Evolutionary conservation across 176 grass and related monocot genomes (phyloP).

Genomic region (Oryza meridionalis): DNA sequence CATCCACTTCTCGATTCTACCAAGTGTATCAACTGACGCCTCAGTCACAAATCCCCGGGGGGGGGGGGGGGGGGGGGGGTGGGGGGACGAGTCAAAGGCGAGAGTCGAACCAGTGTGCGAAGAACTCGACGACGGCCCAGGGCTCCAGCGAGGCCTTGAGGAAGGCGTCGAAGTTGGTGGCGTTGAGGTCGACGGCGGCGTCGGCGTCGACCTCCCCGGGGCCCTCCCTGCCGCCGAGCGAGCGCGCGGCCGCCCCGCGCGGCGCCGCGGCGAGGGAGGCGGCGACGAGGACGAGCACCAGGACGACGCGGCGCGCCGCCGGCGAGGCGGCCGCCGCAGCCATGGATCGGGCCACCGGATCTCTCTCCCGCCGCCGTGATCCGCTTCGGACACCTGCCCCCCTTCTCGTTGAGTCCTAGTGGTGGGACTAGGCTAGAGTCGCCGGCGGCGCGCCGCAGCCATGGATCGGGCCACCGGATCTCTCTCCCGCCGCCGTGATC

Average conservation of each 20-base stretch:
- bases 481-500: constrained; percentile 41
- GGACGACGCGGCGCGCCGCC: constrained; percentile 19
- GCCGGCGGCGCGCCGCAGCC: background rate
- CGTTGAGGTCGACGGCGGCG: constrained; percentile 84
- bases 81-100: background rate
- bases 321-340: background rate
- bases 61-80: too few species aligned
- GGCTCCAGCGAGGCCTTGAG: constrained; percentile 63
- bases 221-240: constrained; percentile 51
- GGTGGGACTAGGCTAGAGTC: background rate
- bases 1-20: background rate
- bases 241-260: constrained; percentile 52
- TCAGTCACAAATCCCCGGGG: background rate
- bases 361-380: constrained; percentile 41
- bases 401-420: too few species aligned
- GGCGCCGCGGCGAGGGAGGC: background rate
- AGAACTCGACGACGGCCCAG: constrained; percentile 98
- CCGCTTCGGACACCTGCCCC: constrained; percentile 37
- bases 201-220: constrained; percentile 29
- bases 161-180: constrained; percentile 66
- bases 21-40: too few species aligned
- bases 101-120: constrained; percentile 75
- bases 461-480: constrained; percentile 46
- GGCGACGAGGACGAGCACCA: constrained; percentile 33
- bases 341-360: constrained; percentile 47